phyloP scores from a whole-genome alignment of 345 rosid genomes.

The Populus pruinosa region DNA sequence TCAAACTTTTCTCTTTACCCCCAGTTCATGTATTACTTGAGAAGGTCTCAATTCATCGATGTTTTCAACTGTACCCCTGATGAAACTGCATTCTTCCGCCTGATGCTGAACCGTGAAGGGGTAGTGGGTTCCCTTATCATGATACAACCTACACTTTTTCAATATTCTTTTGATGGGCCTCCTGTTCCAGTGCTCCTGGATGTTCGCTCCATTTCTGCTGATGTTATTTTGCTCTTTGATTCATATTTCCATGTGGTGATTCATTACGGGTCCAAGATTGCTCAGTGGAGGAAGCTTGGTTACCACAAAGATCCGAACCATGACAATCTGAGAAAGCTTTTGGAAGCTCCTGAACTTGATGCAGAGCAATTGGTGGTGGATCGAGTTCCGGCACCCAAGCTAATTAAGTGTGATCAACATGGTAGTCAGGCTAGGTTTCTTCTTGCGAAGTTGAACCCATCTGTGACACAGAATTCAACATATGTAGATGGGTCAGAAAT shows the following conservation, averaged over 20 bases:
- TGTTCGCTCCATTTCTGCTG: constrained; percentile 64
- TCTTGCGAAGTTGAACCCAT: constrained; percentile 94
- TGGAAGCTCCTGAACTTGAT: constrained; percentile 84
- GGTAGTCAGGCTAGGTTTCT: constrained; percentile 95
- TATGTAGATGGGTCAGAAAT: constrained; percentile 62
- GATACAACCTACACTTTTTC: constrained; percentile 92
- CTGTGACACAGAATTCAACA: constrained; percentile 75
- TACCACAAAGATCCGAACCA: constrained; percentile 77
- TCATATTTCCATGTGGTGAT: constrained; percentile 86
- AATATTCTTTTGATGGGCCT: constrained; percentile 90
- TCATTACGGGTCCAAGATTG: constrained; percentile 83
- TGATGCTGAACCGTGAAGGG: constrained; percentile 91
- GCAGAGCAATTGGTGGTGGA: constrained; percentile 63
- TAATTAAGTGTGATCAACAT: constrained; percentile 87
- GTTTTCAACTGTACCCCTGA: constrained; percentile 87
- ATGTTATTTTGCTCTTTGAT: constrained; percentile 84
- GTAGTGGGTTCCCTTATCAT: constrained; percentile 81
- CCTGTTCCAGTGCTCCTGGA: constrained; percentile 95
- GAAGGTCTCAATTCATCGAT: constrained; percentile 97
- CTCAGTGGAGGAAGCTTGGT: constrained; percentile 87
- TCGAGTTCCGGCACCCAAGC: constrained; percentile 70
- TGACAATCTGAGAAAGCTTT: constrained; percentile 74
- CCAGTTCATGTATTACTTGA: constrained; percentile 88
- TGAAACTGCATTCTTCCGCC: constrained; percentile 79
- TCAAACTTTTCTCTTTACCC: constrained; percentile 90